Base-by-base conservation (phyloP, 805 yeast species). In the Candida maesae region DNA sequence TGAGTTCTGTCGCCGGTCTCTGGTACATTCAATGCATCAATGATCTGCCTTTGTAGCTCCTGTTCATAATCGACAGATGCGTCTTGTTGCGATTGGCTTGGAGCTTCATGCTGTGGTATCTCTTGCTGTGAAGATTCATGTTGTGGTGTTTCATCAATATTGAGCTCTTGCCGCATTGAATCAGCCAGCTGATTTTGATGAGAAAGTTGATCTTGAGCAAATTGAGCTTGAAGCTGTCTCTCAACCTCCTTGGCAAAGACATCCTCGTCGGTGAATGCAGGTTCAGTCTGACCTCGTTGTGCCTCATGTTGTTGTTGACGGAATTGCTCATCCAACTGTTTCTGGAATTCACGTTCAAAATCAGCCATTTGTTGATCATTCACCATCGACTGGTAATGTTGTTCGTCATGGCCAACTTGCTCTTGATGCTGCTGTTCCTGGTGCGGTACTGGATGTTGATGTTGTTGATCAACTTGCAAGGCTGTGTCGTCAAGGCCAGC, bases 191-290 rank as follows among this genome's bases (percentile, higher is more conserved):
- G 27, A 7, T 30, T 14, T 17, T 14, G 23, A 14, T 30, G 33
- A 5, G 14, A 19, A 17, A 24, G 33, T 28, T 35, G 38, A 9
- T 39, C 46, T 18, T 41, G 40, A 3, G 44, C 33, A 11, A 52
- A 36, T 33, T 56, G 58, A 11, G 39, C 41, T 24, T 56, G 51
- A 8, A 55, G 39, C 27, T 52, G 56, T 38, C 56, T 46, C 36
- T 59, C 55, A 23, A 53, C 57, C 19, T 55, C 56, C 16, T 55
- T 52, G 9, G 57, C 58, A 35, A 56, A 55, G 27, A 51, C 56
- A 23, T 50, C 56, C n/a, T 51, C 55, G 16, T 38, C 28, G n/a
- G 6, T 12, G n/a, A 25, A 25, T 8, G n/a, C 12, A 8, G 10
- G 11, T 25, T 25, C n/a, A 25, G 8, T 10, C 28, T 25, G 28